Conservation (phyloP, 306 rosid species). For the Cucumis hystrix region DNA sequence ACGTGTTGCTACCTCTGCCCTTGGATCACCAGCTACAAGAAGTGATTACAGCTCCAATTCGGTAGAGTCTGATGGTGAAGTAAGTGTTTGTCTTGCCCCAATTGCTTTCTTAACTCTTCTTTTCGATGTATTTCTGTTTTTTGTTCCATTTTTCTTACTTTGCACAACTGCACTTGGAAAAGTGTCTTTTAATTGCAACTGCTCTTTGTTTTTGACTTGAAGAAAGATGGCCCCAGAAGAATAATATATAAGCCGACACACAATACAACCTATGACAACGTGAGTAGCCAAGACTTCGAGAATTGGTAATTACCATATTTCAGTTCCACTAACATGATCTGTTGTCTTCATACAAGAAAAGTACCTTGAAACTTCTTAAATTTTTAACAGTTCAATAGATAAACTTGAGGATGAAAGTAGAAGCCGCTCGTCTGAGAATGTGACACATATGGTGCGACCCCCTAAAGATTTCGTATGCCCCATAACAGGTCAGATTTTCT, state of each 20-base stretch:
- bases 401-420: slow-evolving; percentile 56
- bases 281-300: slow-evolving; percentile 22
- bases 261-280: slow-evolving; percentile 27
- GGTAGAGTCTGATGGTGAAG: slow-evolving; percentile 36
- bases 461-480: slow-evolving; percentile 90
- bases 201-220: slow-evolving; percentile 28
- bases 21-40: too few species aligned
- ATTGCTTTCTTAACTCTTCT: neutral
- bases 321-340: neutral
- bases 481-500: slow-evolving; percentile 71
- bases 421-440: slow-evolving; percentile 38
- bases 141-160: neutral
- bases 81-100: slow-evolving; percentile 22
- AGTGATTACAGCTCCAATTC: too few species aligned
- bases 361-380: slow-evolving; percentile 13
- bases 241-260: slow-evolving; percentile 13
- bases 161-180: neutral
- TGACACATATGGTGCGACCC: slow-evolving; percentile 33
- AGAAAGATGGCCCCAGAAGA: slow-evolving; percentile 24
- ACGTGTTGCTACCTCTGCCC: too few species aligned
- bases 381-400: slow-evolving; percentile 34
- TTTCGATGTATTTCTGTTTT: slow-evolving; percentile 1
- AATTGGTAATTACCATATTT: slow-evolving; percentile 35
- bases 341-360: neutral
- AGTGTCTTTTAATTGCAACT: slow-evolving; percentile 11